These are phyloP conservation scores for Craterostigma plantagineum DNA, from an alignment of 257 asterid genomes.

Conservation along the genomic window DNA sequence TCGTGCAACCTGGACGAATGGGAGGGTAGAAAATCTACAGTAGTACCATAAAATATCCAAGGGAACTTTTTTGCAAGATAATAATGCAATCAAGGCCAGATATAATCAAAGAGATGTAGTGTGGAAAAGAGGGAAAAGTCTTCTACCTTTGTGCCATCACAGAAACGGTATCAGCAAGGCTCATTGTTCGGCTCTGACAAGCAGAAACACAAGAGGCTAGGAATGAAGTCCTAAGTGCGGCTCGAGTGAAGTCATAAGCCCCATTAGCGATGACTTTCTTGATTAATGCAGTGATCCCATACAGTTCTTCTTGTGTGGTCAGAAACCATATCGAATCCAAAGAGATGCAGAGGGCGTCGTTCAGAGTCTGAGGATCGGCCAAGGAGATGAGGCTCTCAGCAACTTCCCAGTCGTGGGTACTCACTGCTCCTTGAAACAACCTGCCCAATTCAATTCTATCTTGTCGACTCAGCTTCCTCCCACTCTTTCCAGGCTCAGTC, in stretches of 20 bases:
- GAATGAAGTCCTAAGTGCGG: conserved; percentile 89
- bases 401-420: conserved; percentile 85
- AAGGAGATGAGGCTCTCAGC: conserved; percentile 69
- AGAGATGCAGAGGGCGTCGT: conserved; percentile 78
- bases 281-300: conserved; percentile 67
- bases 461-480: conserved; percentile 71
- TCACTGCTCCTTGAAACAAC: conserved; percentile 87
- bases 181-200: conserved; percentile 90
- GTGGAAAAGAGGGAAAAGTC: not conserved
- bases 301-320: conserved; percentile 52
- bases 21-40: conserved; percentile 4
- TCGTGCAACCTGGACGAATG: conserved; percentile 61
- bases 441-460: conserved; percentile 85
- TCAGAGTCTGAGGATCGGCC: conserved; percentile 90
- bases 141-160: conserved; percentile 94
- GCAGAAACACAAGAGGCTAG: conserved; percentile 98
- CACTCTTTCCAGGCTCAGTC: conserved; percentile 43
- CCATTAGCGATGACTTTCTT: conserved; percentile 71
- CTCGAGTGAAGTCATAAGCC: conserved; percentile 89
- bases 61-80: too few relatives aligned
- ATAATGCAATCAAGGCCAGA: too few relatives aligned
- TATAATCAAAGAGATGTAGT: too few relatives aligned
- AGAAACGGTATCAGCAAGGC: conserved; percentile 85
- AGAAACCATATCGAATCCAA: conserved; percentile 93
- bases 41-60: not conserved